Conservation (phyloP, 2,329 filamentous ascomycete species). For the Ceratocystis alfenasii region DNA sequence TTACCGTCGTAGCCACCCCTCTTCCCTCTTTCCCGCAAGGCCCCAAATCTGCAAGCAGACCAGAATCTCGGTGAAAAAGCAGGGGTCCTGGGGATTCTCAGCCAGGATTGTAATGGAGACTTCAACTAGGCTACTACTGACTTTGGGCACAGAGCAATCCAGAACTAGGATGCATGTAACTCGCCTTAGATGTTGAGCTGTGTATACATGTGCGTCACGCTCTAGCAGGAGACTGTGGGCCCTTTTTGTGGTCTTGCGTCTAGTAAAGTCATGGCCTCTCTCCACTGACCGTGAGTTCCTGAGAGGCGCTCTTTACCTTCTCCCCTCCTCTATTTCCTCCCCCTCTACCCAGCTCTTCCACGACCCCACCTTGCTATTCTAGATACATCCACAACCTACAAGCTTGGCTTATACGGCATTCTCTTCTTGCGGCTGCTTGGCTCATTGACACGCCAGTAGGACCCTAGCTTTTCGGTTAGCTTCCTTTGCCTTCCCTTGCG, state of each 20-base stretch:
- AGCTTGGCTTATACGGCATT: too few relatives aligned
- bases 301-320: not conserved
- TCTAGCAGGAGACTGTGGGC: not conserved
- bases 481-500: too few relatives aligned
- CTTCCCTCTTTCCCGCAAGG: constrained; percentile 3
- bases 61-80: constrained; percentile 22
- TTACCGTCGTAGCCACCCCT: constrained; percentile 1
- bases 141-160: constrained; percentile 9
- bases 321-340: too few relatives aligned
- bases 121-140: constrained; percentile 1
- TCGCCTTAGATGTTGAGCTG: not conserved
- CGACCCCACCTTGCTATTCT: too few relatives aligned
- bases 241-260: not conserved
- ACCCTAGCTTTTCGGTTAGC: too few relatives aligned
- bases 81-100: constrained; percentile 18
- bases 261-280: not conserved
- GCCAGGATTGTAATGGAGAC: constrained; percentile 9
- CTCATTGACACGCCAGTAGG: too few relatives aligned
- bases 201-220: not conserved
- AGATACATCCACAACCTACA: too few relatives aligned
- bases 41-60: constrained; percentile 16
- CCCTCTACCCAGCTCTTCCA: too few relatives aligned
- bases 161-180: not conserved
- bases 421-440: too few relatives aligned
- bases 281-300: not conserved